Evolutionary conservation across 2,329 filamentous ascomycete species (phyloP).

Genomic region (Hymenoscyphus infarciens): DNA sequence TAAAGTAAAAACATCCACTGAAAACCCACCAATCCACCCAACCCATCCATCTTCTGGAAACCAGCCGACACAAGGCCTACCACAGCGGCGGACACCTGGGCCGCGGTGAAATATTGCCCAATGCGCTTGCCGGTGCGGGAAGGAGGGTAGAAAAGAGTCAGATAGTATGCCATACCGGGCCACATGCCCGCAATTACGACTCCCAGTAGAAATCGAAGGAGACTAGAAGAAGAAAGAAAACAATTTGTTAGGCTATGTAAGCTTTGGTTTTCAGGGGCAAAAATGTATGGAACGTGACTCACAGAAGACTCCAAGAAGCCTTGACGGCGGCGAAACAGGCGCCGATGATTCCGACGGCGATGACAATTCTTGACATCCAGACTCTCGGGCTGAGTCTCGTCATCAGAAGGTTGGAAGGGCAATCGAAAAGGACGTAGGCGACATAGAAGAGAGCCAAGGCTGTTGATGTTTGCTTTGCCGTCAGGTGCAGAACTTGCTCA

Average conservation of each 20-base stretch:
- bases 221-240: constrained; percentile 37
- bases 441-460: constrained; percentile 88
- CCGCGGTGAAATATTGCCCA: constrained; percentile 83
- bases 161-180: constrained; percentile 91
- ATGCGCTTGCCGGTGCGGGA: constrained; percentile 83
- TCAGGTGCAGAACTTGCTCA: constrained; percentile 64
- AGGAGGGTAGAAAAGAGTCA: constrained; percentile 88
- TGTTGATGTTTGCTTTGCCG: constrained; percentile 74
- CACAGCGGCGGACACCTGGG: constrained; percentile 83
- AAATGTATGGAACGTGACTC: constrained; percentile 14
- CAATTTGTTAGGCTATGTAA: constrained; percentile 9
- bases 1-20: constrained; percentile 93
- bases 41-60: constrained; percentile 86
- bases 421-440: constrained; percentile 84
- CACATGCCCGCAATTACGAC: constrained; percentile 91
- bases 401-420: constrained; percentile 87
- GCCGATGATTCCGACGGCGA: constrained; percentile 81
- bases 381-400: constrained; percentile 76
- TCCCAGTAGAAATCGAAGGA: constrained; percentile 81
- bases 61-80: constrained; percentile 87
- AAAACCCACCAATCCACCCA: constrained; percentile 72
- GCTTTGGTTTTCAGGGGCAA: neutral
- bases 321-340: constrained; percentile 79
- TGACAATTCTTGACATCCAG: constrained; percentile 90
- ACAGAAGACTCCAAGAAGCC: constrained; percentile 71